phyloP scores from a whole-genome alignment of 495 filamentous ascomycete species.

The Penicillium paxilli region DNA sequence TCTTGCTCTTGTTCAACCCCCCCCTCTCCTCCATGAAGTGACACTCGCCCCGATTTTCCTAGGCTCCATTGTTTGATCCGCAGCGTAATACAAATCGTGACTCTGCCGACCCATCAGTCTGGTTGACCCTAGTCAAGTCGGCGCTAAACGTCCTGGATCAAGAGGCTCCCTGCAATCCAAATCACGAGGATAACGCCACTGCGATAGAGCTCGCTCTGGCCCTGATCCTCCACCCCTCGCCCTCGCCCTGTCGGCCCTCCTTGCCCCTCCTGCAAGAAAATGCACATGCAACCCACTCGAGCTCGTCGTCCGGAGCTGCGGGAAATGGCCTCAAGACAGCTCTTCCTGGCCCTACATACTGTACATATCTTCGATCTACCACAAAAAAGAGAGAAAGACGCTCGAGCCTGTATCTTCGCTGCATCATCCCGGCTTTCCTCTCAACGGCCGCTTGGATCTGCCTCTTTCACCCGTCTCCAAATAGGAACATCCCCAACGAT shows the following conservation, averaged over 20 bases:
- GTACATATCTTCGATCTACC: background rate
- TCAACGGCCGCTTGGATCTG: background rate
- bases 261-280: background rate
- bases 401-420: background rate
- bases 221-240: conserved; percentile 1
- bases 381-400: too few species aligned
- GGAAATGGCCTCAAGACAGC: background rate
- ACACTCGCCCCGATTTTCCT: background rate
- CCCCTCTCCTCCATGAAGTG: conserved; percentile 1
- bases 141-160: conserved; percentile 25
- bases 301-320: background rate
- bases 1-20: background rate
- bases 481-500: background rate
- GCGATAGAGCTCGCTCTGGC: background rate
- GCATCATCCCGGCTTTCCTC: background rate
- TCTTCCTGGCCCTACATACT: background rate
- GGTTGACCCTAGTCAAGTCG: conserved; percentile 16
- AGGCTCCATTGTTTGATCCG: conserved; percentile 9
- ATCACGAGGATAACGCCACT: conserved; percentile 22
- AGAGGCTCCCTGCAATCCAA: conserved; percentile 28
- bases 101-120: conserved; percentile 10
- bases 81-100: conserved; percentile 7
- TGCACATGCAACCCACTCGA: conserved; percentile 7
- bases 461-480: background rate
- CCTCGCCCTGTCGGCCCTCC: background rate